Percentiles rank a stretch among this genome's conserved stretches.
These are phyloP conservation scores for Raddia distichophylla DNA, from an alignment of 176 grass and related monocot species.

Conservation along the genomic window DNA sequence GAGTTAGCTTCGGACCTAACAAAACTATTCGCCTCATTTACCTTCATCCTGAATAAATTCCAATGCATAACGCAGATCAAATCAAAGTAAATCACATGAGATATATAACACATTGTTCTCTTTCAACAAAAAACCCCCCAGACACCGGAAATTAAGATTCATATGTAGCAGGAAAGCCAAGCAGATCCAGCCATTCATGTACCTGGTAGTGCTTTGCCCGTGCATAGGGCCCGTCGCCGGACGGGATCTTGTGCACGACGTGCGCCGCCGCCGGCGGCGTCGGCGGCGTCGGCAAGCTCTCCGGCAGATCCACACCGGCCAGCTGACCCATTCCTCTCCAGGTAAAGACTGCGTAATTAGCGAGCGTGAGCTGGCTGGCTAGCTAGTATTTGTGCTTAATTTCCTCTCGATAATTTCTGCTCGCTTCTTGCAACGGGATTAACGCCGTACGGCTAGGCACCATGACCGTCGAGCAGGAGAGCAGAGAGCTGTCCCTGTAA, in stretches of 20 bases:
- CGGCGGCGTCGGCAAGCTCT: conserved; percentile 10
- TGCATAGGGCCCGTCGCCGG: conserved; percentile 86
- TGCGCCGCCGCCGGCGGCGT: conserved; percentile 32
- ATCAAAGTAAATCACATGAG: neutral
- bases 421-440: neutral
- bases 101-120: neutral
- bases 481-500: conserved; percentile 36
- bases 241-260: conserved; percentile 71
- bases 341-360: neutral
- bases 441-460: conserved; percentile 27
- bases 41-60: neutral
- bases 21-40: neutral
- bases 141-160: neutral
- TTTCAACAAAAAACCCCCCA: neutral
- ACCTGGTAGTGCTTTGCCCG: conserved; percentile 95
- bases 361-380: neutral
- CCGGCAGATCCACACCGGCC: conserved; percentile 33
- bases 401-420: conserved; percentile 19
- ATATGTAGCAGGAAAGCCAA: neutral
- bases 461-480: neutral
- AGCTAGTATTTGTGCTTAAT: neutral
- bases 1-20: neutral
- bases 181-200: neutral
- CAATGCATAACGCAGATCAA: neutral
- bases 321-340: conserved; percentile 41